These are phyloP conservation scores for Backusella australiensis DNA, from an alignment of 192 early-diverging fungal species.

Conservation along the genomic window DNA sequence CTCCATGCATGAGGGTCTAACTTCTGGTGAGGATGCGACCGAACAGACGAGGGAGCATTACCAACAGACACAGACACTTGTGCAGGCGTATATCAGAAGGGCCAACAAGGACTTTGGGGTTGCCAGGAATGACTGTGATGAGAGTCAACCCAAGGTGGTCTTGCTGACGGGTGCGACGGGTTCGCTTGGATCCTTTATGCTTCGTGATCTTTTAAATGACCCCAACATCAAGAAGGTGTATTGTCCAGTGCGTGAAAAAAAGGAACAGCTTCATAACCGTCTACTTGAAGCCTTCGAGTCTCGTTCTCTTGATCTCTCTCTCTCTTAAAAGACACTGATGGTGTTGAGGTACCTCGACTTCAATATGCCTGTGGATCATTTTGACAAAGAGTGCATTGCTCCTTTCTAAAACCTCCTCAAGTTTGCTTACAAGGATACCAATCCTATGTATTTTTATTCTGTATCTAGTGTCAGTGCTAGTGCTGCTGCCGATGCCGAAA, in stretches of 20 bases:
- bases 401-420: constrained; percentile 23
- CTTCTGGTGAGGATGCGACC: no score
- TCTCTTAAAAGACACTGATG: constrained; percentile 2
- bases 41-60: no score
- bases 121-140: not conserved
- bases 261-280: not conserved
- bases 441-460: constrained; percentile 29
- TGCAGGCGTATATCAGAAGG: no score
- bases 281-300: constrained; percentile 15
- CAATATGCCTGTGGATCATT: constrained; percentile 25
- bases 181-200: constrained; percentile 24
- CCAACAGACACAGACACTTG: no score
- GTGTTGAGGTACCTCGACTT: constrained; percentile 21
- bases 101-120: no score
- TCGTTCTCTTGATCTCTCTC: constrained; percentile 15
- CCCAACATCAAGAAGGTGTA: constrained; percentile 23
- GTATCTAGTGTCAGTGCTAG: constrained; percentile 32
- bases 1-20: no score
- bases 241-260: constrained; percentile 23
- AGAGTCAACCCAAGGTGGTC: constrained; percentile 15
- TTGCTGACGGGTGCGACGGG: constrained; percentile 35
- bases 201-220: constrained; percentile 19
- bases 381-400: constrained; percentile 22
- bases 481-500: not conserved
- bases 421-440: constrained; percentile 12